phyloP scores from a whole-genome alignment of 2,329 filamentous ascomycete genomes.

The Aspergillus japonicus region DNA sequence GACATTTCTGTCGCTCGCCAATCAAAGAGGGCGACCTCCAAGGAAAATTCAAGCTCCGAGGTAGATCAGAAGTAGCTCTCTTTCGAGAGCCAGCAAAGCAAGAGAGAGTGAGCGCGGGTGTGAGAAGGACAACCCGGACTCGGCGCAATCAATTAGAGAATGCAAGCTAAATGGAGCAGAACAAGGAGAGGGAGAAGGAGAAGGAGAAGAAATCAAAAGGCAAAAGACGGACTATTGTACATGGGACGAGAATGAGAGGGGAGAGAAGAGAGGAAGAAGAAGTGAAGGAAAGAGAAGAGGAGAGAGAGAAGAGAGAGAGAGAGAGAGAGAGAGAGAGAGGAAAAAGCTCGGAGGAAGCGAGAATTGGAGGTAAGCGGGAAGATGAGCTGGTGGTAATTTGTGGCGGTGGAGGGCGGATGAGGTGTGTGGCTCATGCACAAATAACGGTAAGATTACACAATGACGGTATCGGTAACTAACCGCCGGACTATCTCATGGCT shows the following conservation, averaged over 20 bases:
- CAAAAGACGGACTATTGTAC: slow-evolving; percentile 21
- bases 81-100: slow-evolving; percentile 28
- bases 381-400: slow-evolving; percentile 12
- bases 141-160: slow-evolving; percentile 3
- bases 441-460: background rate
- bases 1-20: slow-evolving; percentile 48
- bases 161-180: background rate
- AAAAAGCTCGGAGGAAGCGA: slow-evolving; percentile 14
- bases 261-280: slow-evolving; percentile 13
- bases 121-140: slow-evolving; percentile 5
- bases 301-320: slow-evolving; percentile 12
- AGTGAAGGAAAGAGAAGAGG: slow-evolving; percentile 17
- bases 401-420: slow-evolving; percentile 19
- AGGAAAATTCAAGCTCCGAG: slow-evolving; percentile 27
- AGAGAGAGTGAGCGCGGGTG: slow-evolving; percentile 16
- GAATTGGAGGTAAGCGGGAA: slow-evolving; percentile 10
- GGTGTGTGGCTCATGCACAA: slow-evolving; percentile 4
- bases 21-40: slow-evolving; percentile 29
- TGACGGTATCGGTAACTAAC: background rate
- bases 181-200: slow-evolving; percentile 5
- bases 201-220: slow-evolving; percentile 7
- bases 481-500: no score
- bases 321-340: slow-evolving; percentile 19
- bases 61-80: slow-evolving; percentile 31
- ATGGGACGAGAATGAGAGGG: slow-evolving; percentile 9